phyloP scores from a whole-genome alignment of 768 basidiomycete species.

The Tricholoma furcatifolium region DNA sequence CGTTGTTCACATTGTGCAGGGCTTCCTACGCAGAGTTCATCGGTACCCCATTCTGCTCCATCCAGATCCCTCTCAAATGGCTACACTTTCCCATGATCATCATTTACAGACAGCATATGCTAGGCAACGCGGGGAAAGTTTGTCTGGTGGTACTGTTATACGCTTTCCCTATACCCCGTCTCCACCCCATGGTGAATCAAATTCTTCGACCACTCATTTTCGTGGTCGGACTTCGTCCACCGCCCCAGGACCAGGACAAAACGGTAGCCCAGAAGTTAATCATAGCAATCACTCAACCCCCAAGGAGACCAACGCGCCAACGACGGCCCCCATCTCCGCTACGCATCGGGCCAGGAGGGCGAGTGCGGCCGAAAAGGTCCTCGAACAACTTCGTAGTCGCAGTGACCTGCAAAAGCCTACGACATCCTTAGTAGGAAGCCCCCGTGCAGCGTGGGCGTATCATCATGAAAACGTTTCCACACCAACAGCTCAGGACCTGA shows the following conservation, averaged over 20 bases:
- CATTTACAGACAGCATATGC: conserved; percentile 22
- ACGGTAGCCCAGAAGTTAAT: conserved; percentile 23
- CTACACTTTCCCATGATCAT: conserved; percentile 17
- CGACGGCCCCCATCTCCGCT: conserved; percentile 25
- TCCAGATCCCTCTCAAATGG: conserved; percentile 29
- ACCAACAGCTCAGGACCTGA: conserved; percentile 11
- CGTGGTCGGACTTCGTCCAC: conserved; percentile 28
- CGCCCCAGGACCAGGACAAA: conserved; percentile 18
- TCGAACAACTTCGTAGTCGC: conserved; percentile 61
- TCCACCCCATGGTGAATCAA: conserved; percentile 18
- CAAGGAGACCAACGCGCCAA: conserved; percentile 15
- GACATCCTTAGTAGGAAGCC: conserved; percentile 29
- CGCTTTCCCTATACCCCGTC: conserved; percentile 26
- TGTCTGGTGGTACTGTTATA: conserved; percentile 27
- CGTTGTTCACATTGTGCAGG: conserved; percentile 39
- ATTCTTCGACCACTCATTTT: conserved; percentile 15
- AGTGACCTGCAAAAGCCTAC: conserved; percentile 45
- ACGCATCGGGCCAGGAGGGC: conserved; percentile 46
- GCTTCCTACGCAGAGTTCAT: conserved; percentile 90
- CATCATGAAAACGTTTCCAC: conserved; percentile 28
- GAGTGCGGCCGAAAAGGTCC: conserved; percentile 67
- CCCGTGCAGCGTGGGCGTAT: conserved; percentile 45
- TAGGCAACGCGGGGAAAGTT: conserved; percentile 38
- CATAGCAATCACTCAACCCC: conserved; percentile 9
- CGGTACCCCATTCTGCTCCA: conserved; percentile 82